phyloP scores from a whole-genome alignment of 495 filamentous ascomycete species.

The Podospora pseudoanserina region DNA sequence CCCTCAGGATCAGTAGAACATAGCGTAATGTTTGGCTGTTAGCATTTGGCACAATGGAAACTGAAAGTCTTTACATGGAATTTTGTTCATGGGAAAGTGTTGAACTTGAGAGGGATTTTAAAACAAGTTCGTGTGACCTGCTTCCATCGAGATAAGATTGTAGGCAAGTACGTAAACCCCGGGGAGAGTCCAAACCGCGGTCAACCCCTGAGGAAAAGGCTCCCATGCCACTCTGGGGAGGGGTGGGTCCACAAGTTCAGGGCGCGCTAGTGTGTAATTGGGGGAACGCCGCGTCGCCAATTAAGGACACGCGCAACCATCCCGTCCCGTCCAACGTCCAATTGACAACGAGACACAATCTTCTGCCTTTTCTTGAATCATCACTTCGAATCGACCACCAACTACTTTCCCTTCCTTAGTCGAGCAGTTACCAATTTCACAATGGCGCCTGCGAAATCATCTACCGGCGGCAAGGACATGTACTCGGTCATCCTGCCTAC shows the following conservation, averaged over 20 bases:
- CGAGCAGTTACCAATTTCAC: background rate
- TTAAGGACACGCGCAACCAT: background rate
- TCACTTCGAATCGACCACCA: background rate
- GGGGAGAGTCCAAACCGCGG: too few species aligned
- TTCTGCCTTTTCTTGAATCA: background rate
- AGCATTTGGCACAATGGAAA: background rate
- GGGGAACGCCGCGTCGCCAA: background rate
- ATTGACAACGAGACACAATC: background rate
- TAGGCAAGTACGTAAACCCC: too few species aligned
- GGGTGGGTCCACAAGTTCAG: background rate
- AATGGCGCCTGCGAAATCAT: slow-evolving; percentile 27
- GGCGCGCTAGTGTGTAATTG: slow-evolving; percentile 1
- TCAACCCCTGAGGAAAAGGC: background rate
- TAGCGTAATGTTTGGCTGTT: background rate
- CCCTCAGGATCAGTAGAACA: background rate
- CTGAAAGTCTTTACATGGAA: background rate
- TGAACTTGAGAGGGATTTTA: background rate
- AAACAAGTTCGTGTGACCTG: background rate
- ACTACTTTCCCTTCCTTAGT: slow-evolving; percentile 7
- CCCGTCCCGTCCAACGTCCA: background rate
- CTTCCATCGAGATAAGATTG: too few species aligned
- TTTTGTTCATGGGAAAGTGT: background rate
- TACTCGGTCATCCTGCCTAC: slow-evolving; percentile 97
- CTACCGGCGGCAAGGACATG: slow-evolving; percentile 54
- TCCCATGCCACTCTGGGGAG: background rate